Percentiles rank a stretch among this genome's conserved stretches.
Conservation (phyloP, 202 grass and related monocot genomes). For the Panicum virgatum region DNA sequence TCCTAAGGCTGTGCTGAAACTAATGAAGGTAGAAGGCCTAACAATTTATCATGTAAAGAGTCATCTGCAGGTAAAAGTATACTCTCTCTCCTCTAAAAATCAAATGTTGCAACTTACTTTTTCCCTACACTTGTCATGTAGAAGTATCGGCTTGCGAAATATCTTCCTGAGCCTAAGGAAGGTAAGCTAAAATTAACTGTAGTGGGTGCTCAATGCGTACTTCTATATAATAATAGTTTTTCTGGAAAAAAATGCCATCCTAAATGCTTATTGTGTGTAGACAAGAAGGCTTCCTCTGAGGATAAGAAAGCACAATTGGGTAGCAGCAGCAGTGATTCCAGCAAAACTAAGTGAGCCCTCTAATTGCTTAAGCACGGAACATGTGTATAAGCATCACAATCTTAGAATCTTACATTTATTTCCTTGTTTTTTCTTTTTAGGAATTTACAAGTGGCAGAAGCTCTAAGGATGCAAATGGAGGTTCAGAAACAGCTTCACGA, state of each 20-base stretch:
- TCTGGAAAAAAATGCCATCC: not conserved
- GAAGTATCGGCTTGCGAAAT: slow-evolving; percentile 86
- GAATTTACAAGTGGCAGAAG: slow-evolving; percentile 73
- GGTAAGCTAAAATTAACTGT: slow-evolving; percentile 44
- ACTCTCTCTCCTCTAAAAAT: not conserved
- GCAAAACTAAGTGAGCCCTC: slow-evolving; percentile 57
- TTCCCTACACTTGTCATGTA: slow-evolving; percentile 18
- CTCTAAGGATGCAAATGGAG: slow-evolving; percentile 94
- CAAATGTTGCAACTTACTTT: slow-evolving; percentile 5
- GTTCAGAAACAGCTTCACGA: slow-evolving; percentile 97
- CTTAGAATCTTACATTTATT: slow-evolving; percentile 19
- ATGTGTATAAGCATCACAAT: not conserved
- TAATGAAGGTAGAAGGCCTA: slow-evolving; percentile 93
- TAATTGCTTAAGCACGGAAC: not conserved
- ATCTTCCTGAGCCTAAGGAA: slow-evolving; percentile 75
- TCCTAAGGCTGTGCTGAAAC: slow-evolving; percentile 91
- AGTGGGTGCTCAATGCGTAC: not conserved
- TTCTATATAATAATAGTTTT: not conserved
- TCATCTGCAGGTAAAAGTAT: slow-evolving; percentile 73
- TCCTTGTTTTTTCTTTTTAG: slow-evolving; percentile 39
- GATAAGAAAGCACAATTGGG: slow-evolving; percentile 54
- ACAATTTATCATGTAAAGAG: slow-evolving; percentile 99
- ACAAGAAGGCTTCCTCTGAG: slow-evolving; percentile 65
- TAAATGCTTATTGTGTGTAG: slow-evolving; percentile 49
- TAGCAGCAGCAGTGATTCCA: slow-evolving; percentile 38